These are phyloP conservation scores for Wickerhamomyces tratensis DNA, from an alignment of 805 yeast species.

Conservation along the genomic window DNA sequence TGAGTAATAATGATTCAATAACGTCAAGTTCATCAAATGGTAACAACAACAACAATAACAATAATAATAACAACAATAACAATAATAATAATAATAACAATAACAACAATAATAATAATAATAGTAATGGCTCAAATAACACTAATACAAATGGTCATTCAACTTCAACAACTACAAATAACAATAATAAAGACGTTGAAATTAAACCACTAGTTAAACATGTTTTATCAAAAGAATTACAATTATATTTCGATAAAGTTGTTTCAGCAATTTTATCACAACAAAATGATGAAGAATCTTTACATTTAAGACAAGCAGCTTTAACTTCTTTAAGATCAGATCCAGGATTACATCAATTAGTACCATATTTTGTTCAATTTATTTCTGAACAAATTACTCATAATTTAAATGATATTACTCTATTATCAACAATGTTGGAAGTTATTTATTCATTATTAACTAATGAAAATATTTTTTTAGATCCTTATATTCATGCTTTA, in stretches of 20 bases:
- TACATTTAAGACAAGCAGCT: slow-evolving; percentile 63
- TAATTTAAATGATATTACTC: slow-evolving; percentile 61
- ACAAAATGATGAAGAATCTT: slow-evolving; percentile 30
- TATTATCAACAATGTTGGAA: slow-evolving; percentile 78
- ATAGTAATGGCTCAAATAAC: slow-evolving; percentile 19
- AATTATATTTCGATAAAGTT: slow-evolving; percentile 85
- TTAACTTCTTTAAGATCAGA: slow-evolving; percentile 77
- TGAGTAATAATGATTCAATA: slow-evolving; percentile 36
- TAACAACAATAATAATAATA: slow-evolving; percentile 5
- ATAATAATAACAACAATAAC: slow-evolving; percentile 1
- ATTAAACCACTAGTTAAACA: slow-evolving; percentile 92
- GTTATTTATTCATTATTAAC: slow-evolving; percentile 77
- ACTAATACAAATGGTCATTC: slow-evolving; percentile 3
- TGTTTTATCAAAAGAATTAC: slow-evolving; percentile 87
- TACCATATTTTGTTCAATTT: slow-evolving; percentile 93
- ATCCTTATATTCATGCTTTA: slow-evolving; percentile 91
- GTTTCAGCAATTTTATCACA: slow-evolving; percentile 64
- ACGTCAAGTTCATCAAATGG: slow-evolving; percentile 5
- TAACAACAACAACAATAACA: neutral
- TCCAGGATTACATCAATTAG: slow-evolving; percentile 93
- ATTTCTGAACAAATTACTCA: slow-evolving; percentile 92
- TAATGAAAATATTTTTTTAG: slow-evolving; percentile 79
- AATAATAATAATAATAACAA: slow-evolving; percentile 18
- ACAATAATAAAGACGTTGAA: slow-evolving; percentile 38
- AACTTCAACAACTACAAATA: slow-evolving; percentile 19